Evolutionary conservation across 2,329 filamentous ascomycete genomes (phyloP), one percentile per base, ranked within the genome.

Genomic region (Hymenoscyphus albidus): DNA sequence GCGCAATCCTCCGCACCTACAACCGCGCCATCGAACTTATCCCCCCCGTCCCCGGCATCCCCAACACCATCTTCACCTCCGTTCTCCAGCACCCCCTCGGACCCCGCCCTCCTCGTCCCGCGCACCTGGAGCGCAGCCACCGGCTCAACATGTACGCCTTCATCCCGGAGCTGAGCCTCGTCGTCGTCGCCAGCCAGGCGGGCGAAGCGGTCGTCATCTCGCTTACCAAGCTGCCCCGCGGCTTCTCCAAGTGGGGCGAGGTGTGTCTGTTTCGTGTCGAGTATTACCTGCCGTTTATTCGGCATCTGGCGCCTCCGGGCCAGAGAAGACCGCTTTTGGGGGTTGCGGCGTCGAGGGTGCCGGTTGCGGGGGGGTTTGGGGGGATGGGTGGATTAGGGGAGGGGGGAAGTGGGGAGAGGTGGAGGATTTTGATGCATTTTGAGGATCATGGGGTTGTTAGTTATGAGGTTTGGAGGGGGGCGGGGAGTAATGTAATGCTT

Each of bases 131-230:
- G n/a, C 67, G 67, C 70, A 64, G 77, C 54, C 80, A 87, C 68
- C 82, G 86, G 2, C 76, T 91, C 27, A 88, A 83, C 76, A 86
- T 90, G 80, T 76, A 86, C 44, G 77, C 82, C 0, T 81, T 87
- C 60, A 85, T 93, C 1, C 88, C 88, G 0, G 87, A 91, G 70
- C 79, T 95, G 1, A 88, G 82, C n/a, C 78, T 93, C 14, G 83
- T 93, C 9, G 79, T 91, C 2, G 78, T 88, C 1, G 91, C 83
- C 0, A 88, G 87, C 12, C 82, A 87, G n/a, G 83, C 82, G 58
- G 91, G 91, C 0, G 82, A 86, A 9, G 89, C 86, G 0, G 81
- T 83, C 1, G 77, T 94, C 2, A 73, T 90, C 62, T 82, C 82
- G 1, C 75, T 92, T 32, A 90, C 88, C 0, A 76, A 72, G 73